Percentiles rank a stretch among this genome's conserved stretches.
phyloP scores from a whole-genome alignment of 2,329 filamentous ascomycete species.

The Fusarium proliferatum region DNA sequence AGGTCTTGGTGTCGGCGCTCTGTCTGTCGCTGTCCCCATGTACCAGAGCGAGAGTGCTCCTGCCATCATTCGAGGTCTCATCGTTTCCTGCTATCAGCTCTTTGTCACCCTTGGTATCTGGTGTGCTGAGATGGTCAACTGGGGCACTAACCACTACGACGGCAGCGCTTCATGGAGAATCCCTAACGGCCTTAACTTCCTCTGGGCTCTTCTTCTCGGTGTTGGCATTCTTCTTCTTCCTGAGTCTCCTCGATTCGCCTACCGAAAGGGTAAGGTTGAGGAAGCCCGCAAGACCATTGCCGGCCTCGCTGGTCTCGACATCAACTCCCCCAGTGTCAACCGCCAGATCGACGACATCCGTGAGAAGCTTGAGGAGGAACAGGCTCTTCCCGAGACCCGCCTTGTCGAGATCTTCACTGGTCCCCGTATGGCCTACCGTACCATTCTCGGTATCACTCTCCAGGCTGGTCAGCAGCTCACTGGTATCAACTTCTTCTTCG shows the following conservation, averaged over 20 bases:
- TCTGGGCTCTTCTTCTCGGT: conserved; percentile 65
- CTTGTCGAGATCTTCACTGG: conserved; percentile 74
- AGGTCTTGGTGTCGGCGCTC: conserved; percentile 72
- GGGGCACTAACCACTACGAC: conserved; percentile 62
- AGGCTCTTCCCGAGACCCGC: conserved; percentile 57
- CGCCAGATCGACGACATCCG: conserved; percentile 64
- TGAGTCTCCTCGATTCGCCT: conserved; percentile 65
- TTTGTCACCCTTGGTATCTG: conserved; percentile 77
- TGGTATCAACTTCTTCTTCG: conserved; percentile 69
- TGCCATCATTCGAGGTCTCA: conserved; percentile 70
- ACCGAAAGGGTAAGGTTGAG: conserved; percentile 57
- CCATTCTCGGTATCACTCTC: conserved; percentile 69
- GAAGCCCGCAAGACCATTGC: conserved; percentile 63
- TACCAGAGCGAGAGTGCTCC: conserved; percentile 76
- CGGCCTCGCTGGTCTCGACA: conserved; percentile 56
- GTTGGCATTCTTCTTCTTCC: conserved; percentile 63
- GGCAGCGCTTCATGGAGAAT: conserved; percentile 70
- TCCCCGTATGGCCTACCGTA: conserved; percentile 73
- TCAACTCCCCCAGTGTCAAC: conserved; percentile 55
- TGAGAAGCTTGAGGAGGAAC: conserved; percentile 60
- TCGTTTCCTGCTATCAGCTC: conserved; percentile 74
- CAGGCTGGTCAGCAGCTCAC: conserved; percentile 76
- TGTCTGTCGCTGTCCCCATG: conserved; percentile 74
- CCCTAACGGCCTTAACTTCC: conserved; percentile 66
- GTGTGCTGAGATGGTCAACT: conserved; percentile 69